phyloP scores from a whole-genome alignment of 306 rosid species.

The Luffa acutangula region DNA sequence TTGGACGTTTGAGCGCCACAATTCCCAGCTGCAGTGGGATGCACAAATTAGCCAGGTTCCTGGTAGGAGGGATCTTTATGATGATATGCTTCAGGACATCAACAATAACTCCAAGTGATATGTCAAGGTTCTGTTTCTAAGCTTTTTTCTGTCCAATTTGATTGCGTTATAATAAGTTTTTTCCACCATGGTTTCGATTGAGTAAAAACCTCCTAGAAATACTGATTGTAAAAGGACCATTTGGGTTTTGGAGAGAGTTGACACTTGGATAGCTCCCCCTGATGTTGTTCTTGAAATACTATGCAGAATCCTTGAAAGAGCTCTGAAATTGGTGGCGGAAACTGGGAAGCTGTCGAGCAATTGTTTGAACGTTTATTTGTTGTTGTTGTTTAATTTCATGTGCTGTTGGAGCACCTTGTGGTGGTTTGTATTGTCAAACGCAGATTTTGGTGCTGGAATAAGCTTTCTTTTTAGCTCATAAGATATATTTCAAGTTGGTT shows the following conservation, averaged over 20 bases:
- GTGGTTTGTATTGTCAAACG: slow-evolving; percentile 1
- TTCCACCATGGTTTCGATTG: too few species aligned
- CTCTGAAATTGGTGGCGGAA: neutral
- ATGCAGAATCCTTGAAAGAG: neutral
- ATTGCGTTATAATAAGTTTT: neutral
- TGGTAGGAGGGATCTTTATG: slow-evolving; percentile 90
- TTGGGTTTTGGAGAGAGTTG: neutral
- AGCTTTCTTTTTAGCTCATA: neutral
- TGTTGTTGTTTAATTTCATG: neutral
- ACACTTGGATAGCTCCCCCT: neutral
- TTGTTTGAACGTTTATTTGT: neutral
- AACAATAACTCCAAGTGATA: slow-evolving; percentile 28
- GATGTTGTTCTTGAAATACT: neutral
- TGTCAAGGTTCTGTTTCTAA: neutral
- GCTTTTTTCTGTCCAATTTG: neutral
- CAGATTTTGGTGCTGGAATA: slow-evolving; percentile 2
- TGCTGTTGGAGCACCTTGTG: neutral
- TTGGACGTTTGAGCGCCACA: slow-evolving; percentile 97
- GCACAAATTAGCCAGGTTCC: slow-evolving; percentile 81
- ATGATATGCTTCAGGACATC: slow-evolving; percentile 53
- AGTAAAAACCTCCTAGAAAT: too few species aligned
- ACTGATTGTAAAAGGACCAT: neutral
- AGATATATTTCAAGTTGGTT: neutral
- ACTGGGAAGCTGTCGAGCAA: neutral
- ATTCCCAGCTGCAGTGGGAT: slow-evolving; percentile 81